Conservation (phyloP, 1,284 basidiomycete genomes). For the Mycena citricolor region DNA sequence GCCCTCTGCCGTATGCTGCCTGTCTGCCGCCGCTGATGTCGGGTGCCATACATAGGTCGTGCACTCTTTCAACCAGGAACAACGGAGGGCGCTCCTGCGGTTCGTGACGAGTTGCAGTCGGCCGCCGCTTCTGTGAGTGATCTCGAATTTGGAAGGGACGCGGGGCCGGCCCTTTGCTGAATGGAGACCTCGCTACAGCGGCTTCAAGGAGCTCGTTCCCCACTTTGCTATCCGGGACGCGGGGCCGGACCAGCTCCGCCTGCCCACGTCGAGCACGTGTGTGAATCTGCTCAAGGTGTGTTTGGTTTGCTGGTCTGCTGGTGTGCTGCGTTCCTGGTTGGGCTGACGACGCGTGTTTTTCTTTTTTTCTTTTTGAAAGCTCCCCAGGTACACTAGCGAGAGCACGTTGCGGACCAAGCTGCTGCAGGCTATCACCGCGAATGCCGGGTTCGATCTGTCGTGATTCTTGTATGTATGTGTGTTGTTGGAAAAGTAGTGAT, state of each 20-base stretch:
- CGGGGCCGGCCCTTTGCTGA: conserved; percentile 1
- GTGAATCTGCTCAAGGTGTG: conserved; percentile 75
- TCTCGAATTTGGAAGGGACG: not conserved
- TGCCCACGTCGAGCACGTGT: conserved; percentile 84
- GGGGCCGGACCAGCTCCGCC: conserved; percentile 67
- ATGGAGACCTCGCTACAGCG: conserved; percentile 40
- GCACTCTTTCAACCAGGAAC: conserved; percentile 70
- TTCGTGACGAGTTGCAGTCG: conserved; percentile 92
- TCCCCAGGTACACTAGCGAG: conserved; percentile 70
- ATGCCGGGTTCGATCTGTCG: conserved; percentile 88
- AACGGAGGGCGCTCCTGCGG: conserved; percentile 69
- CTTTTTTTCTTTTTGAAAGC: conserved; percentile 37
- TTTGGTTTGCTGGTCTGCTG: not conserved
- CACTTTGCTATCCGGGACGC: conserved; percentile 84
- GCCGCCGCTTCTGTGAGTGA: conserved; percentile 76
- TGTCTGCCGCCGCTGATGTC: conserved; percentile 5
- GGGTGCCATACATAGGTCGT: conserved; percentile 56
- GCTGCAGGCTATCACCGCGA: conserved; percentile 81
- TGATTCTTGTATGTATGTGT: conserved; percentile 31
- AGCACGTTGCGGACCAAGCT: conserved; percentile 70
- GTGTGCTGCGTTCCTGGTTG: conserved; percentile 8
- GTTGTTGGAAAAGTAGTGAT: too few species aligned
- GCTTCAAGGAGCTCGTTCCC: conserved; percentile 86
- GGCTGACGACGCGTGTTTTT: conserved; percentile 10
- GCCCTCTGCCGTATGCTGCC: conserved; percentile 9